Base-by-base conservation (phyloP, 179 eudicot species). In the Silene coronaria region DNA sequence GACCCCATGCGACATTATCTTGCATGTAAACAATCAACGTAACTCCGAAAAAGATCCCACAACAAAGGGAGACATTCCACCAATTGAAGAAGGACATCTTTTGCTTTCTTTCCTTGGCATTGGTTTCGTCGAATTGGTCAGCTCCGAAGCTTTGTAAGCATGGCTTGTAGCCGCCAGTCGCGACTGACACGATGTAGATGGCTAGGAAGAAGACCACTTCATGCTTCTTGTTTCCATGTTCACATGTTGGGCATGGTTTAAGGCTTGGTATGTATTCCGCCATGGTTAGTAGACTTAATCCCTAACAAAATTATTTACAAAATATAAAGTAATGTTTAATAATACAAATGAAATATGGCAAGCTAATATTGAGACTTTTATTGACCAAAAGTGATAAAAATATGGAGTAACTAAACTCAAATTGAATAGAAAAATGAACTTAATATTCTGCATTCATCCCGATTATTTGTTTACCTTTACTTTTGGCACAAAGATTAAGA, bases 111-210 rank as follows among this genome's bases (percentile, higher is more conserved):
- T 91, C 97, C 46, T 45, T 48, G 0, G 61, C 1, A 55, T 83
- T 73, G 51, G 80, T 78, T 61, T 89, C 91, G 28, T 89, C 97
- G 32, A 89, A 91, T 26, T 89, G 97, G 75, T 91, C 91, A 0
- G 91, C 97, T 11, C 97, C 97, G 26, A 91, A 89, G 79, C 90
- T 82, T 77, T 88, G 89, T 2, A 91, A 58, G 34, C 87, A 84
- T 2, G 97, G 97, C 67, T 82, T 89, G 84, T 89, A 86, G 9
- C 97, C 93, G 3, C 97, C 89, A 0, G 94, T 89, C 27, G 91
- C 93, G 3, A 91, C 0, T 23, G 97, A 84, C 53, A 91, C 65
- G 58, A 89, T 51, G 82, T 89, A 91, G 38, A 84, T 80, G 4
- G 86, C 89, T 0, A 80, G 0, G 76, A 80, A 87, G 91, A 88